These are phyloP conservation scores for Pseudonitzschia multistriata DNA, from an alignment of 108 stramenopile genomes.

Conservation along the genomic window DNA sequence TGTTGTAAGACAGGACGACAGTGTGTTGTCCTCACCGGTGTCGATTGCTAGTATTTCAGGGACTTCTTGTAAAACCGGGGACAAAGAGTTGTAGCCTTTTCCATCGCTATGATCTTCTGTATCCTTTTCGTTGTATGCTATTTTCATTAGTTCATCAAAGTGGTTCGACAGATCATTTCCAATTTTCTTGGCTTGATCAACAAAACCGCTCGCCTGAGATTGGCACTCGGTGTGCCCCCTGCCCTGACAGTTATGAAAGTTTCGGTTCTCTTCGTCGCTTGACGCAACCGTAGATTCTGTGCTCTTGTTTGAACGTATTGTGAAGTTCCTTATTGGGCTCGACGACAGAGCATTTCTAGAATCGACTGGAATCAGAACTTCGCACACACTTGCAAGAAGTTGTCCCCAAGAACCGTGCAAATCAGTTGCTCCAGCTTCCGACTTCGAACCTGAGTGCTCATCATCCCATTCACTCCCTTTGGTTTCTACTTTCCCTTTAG, in stretches of 20 bases:
- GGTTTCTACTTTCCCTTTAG: background rate
- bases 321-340: conserved; percentile 5
- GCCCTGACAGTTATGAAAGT: background rate
- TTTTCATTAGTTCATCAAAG: conserved; percentile 25
- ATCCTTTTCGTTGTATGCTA: conserved; percentile 1
- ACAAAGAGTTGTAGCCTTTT: background rate
- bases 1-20: conserved; percentile 11
- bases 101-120: background rate
- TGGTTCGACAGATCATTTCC: conserved; percentile 21
- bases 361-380: conserved; percentile 1
- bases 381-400: conserved; percentile 21
- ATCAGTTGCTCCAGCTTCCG: background rate
- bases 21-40: background rate
- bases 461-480: conserved; percentile 9
- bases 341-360: background rate
- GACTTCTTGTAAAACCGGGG: background rate
- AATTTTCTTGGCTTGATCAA: conserved; percentile 19
- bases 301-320: conserved; percentile 8
- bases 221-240: background rate
- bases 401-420: conserved; percentile 22
- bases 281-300: background rate
- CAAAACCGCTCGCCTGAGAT: background rate
- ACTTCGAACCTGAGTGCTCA: background rate
- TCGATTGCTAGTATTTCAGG: background rate
- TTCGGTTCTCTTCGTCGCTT: background rate